phyloP scores from a whole-genome alignment of 1,139 yeast species.

The Kodamaea fungicola region DNA sequence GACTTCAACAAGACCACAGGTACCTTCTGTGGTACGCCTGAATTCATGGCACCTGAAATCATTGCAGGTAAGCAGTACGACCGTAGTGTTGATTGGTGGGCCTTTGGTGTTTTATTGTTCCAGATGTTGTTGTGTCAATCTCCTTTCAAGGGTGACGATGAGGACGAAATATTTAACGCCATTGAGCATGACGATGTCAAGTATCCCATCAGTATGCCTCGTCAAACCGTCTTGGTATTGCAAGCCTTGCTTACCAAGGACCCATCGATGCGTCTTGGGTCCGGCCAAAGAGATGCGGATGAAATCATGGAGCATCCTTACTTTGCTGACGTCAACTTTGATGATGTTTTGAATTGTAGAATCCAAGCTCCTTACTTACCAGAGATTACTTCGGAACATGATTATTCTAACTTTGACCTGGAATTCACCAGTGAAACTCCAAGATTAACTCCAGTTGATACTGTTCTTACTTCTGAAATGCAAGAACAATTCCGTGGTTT shows the following conservation, averaged over 20 bases:
- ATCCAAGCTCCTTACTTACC: conserved; percentile 85
- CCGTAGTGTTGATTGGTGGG: conserved; percentile 99
- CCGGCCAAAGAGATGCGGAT: conserved; percentile 81
- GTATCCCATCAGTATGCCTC: conserved; percentile 96
- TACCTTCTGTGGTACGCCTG: conserved; percentile 98
- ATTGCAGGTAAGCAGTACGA: conserved; percentile 89
- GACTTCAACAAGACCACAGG: conserved; percentile 87
- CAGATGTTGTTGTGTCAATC: conserved; percentile 96
- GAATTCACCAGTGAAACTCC: conserved; percentile 96
- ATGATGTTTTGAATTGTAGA: conserved; percentile 70
- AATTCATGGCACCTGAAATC: conserved; percentile 98
- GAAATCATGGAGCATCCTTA: conserved; percentile 96
- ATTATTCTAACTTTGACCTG: conserved; percentile 88
- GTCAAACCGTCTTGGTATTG: conserved; percentile 90
- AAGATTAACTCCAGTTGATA: conserved; percentile 89
- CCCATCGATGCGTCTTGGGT: conserved; percentile 78
- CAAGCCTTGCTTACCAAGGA: conserved; percentile 90
- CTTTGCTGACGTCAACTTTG: conserved; percentile 85
- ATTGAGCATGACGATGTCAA: conserved; percentile 95
- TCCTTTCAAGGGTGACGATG: conserved; percentile 97
- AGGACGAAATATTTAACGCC: conserved; percentile 97
- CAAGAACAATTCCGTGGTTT: conserved; percentile 98
- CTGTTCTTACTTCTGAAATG: conserved; percentile 79
- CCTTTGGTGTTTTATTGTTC: conserved; percentile 91
- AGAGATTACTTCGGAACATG: conserved; percentile 80